Evolutionary conservation across 768 basidiomycete species (phyloP).

Genomic region (Amanita fuliginea): DNA sequence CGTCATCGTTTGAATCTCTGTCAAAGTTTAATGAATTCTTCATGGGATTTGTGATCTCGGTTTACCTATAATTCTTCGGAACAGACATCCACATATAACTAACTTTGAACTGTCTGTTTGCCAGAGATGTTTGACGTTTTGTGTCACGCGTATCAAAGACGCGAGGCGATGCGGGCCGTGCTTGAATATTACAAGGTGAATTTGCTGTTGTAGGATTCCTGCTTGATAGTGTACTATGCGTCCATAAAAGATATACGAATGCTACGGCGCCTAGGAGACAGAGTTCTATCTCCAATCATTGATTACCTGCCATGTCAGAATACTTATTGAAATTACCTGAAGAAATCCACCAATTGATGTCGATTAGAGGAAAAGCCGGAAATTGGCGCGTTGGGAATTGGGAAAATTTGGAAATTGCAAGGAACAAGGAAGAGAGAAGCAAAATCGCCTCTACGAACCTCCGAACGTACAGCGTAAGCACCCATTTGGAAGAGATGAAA

Average conservation of each 20-base stretch:
- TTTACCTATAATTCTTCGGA: conserved; percentile 75
- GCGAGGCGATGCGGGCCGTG: conserved; percentile 30
- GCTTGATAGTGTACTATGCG: conserved; percentile 37
- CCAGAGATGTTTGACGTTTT: conserved; percentile 22
- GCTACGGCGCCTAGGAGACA: conserved; percentile 41
- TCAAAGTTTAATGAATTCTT: not conserved
- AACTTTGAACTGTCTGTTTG: conserved; percentile 36
- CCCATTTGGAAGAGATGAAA: conserved; percentile 26
- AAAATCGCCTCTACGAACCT: conserved; percentile 54
- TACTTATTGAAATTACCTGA: conserved; percentile 27
- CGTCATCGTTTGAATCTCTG: conserved; percentile 79
- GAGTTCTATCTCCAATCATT: conserved; percentile 34
- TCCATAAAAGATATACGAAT: conserved; percentile 51
- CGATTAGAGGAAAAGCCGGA: conserved; percentile 11
- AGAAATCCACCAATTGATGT: conserved; percentile 33
- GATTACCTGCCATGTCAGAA: conserved; percentile 5
- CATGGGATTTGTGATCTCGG: not conserved
- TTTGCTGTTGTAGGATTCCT: conserved; percentile 8
- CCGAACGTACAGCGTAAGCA: conserved; percentile 49
- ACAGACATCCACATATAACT: conserved; percentile 88
- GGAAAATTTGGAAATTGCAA: conserved; percentile 39
- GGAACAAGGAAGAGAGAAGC: conserved; percentile 52
- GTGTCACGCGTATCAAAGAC: conserved; percentile 28
- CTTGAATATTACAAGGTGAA: conserved; percentile 7
- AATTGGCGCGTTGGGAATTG: conserved; percentile 19